Evolutionary conservation across 2,329 filamentous ascomycete species (phyloP).

Genomic region (Paecilomyces sp.): DNA sequence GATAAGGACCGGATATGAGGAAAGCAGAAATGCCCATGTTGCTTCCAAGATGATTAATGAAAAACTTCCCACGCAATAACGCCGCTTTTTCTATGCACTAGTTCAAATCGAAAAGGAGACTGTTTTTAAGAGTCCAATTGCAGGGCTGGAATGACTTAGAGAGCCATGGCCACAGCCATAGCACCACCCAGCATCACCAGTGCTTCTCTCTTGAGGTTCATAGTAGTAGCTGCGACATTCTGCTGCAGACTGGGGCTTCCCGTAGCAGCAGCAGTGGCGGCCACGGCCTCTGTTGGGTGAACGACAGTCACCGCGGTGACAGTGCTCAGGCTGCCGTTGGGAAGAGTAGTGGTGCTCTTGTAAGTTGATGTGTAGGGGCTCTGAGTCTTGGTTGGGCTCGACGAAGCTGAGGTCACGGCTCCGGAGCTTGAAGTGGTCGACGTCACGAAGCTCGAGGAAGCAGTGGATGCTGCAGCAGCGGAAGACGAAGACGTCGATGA

Average conservation of each 20-base stretch:
- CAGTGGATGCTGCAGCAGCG: not conserved
- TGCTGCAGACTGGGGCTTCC: constrained; percentile 34
- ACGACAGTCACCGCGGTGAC: constrained; percentile 40
- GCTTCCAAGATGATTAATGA: not conserved
- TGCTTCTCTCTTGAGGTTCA: constrained; percentile 26
- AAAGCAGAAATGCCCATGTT: not conserved
- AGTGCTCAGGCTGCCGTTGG: constrained; percentile 35
- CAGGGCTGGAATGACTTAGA: constrained; percentile 14
- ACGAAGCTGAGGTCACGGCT: constrained; percentile 13
- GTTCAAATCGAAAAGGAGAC: not conserved
- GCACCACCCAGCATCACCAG: constrained; percentile 34
- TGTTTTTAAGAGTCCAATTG: not conserved
- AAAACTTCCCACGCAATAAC: not conserved
- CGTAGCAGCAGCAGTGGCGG: constrained; percentile 14
- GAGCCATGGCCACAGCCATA: constrained; percentile 30
- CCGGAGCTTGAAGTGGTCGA: constrained; percentile 10
- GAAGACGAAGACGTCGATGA: not conserved
- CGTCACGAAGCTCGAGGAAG: constrained; percentile 1
- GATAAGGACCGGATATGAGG: not conserved
- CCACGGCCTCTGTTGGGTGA: constrained; percentile 24
- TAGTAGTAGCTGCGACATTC: constrained; percentile 21
- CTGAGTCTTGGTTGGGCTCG: constrained; percentile 12
- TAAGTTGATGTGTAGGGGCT: constrained; percentile 30
- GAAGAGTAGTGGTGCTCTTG: constrained; percentile 33
- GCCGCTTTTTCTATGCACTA: not conserved